phyloP scores from a whole-genome alignment of 805 yeast genomes.

The Groenewaldozyma tartarivorans region DNA sequence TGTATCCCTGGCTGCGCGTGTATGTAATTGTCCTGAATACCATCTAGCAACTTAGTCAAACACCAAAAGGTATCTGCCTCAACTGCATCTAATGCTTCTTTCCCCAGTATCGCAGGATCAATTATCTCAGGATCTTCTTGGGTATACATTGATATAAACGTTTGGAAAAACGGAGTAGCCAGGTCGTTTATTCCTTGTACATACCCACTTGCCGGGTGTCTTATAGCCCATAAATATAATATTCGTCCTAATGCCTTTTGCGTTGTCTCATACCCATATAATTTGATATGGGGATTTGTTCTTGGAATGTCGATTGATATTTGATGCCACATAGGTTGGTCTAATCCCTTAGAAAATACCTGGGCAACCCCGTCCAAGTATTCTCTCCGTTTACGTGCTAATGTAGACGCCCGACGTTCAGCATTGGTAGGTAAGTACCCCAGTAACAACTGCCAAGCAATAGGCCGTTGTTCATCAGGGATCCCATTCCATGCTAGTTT shows the following conservation, averaged over 20 bases:
- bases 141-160: constrained; percentile 64
- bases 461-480: constrained; percentile 69
- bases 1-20: constrained; percentile 98
- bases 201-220: constrained; percentile 97
- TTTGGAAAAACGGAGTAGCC: constrained; percentile 86
- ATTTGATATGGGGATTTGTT: constrained; percentile 75
- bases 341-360: constrained; percentile 52
- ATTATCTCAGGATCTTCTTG: constrained; percentile 42
- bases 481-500: constrained; percentile 92
- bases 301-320: constrained; percentile 90
- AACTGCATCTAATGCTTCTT: constrained; percentile 51
- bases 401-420: constrained; percentile 58
- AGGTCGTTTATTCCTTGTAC: constrained; percentile 96
- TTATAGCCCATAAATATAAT: constrained; percentile 84
- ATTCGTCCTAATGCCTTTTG: constrained; percentile 75
- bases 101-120: constrained; percentile 54
- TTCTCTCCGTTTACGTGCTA: constrained; percentile 76
- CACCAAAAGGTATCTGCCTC: constrained; percentile 99
- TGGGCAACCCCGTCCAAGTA: constrained; percentile 67
- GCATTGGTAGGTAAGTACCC: constrained; percentile 88
- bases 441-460: constrained; percentile 79
- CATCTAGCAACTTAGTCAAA: constrained; percentile 78
- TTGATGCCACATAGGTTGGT: constrained; percentile 86
- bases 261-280: constrained; percentile 60
- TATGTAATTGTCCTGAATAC: constrained; percentile 92